These are phyloP conservation scores for Raffaelea deltoideospora DNA, from an alignment of 2,329 filamentous ascomycete species.

Conservation along the genomic window DNA sequence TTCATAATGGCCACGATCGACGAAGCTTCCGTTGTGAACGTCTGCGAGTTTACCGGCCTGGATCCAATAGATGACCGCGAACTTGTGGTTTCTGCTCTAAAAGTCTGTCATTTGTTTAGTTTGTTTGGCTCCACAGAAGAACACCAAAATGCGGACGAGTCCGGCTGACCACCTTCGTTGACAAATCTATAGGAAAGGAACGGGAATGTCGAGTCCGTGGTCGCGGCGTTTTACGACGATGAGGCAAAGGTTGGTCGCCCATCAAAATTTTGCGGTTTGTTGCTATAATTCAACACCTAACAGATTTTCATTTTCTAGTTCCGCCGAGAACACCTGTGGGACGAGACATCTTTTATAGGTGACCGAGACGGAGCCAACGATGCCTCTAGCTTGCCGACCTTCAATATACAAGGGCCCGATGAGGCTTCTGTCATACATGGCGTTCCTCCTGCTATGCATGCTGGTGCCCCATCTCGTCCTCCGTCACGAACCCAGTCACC, in stretches of 20 bases:
- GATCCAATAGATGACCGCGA: conserved; percentile 19
- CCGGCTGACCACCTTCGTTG: too few species aligned
- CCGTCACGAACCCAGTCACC: conserved; percentile 46
- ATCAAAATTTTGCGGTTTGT: neutral
- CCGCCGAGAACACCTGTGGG: conserved; percentile 35
- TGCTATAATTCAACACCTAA: neutral
- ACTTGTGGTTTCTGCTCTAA: conserved; percentile 25
- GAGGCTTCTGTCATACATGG: conserved; percentile 27
- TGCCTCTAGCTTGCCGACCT: conserved; percentile 22
- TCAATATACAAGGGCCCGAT: conserved; percentile 39
- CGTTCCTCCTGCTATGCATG: conserved; percentile 25
- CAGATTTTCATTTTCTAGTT: conserved; percentile 20
- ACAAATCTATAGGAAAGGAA: conserved; percentile 26
- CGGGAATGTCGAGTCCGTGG: conserved; percentile 30
- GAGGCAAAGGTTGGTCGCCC: conserved; percentile 24
- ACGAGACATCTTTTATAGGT: conserved; percentile 36
- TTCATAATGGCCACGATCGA: conserved; percentile 18
- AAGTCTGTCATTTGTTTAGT: conserved; percentile 11
- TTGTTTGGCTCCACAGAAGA: too few species aligned
- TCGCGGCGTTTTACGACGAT: conserved; percentile 37
- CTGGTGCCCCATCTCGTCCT: conserved; percentile 41
- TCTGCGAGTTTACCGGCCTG: conserved; percentile 27
- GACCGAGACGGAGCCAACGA: conserved; percentile 30
- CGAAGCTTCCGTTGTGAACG: conserved; percentile 19
- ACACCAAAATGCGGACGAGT: too few species aligned